phyloP scores from a whole-genome alignment of 176 grass and related monocot genomes.

The Tillandsia fasciculata region DNA sequence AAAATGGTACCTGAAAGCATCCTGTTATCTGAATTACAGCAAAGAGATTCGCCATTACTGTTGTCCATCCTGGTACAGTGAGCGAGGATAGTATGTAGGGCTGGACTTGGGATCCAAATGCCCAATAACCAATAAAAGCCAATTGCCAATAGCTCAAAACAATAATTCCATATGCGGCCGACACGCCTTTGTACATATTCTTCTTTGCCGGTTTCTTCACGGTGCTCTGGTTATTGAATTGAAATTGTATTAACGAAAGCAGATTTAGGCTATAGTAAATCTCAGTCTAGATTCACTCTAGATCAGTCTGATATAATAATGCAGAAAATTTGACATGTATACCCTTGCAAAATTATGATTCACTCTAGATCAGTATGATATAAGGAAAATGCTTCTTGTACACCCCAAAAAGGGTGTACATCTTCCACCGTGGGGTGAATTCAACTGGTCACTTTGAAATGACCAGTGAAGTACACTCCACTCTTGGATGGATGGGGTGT shows the following conservation, averaged over 20 bases:
- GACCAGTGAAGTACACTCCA: no score
- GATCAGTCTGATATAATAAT: no score
- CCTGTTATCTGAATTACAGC: slow-evolving; percentile 78
- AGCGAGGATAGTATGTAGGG: slow-evolving; percentile 71
- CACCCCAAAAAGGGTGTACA: no score
- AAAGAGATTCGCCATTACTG: slow-evolving; percentile 79
- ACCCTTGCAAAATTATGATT: no score
- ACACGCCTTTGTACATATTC: slow-evolving; percentile 73
- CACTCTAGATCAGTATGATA: no score
- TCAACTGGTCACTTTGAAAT: no score
- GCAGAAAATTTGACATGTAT: no score
- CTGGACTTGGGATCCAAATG: slow-evolving; percentile 58
- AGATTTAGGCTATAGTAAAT: no score
- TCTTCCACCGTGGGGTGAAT: no score
- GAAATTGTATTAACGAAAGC: background rate
- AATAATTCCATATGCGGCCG: slow-evolving; percentile 43
- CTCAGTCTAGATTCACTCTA: no score
- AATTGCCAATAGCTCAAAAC: slow-evolving; percentile 62
- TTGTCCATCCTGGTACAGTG: slow-evolving; percentile 49
- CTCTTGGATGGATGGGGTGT: no score
- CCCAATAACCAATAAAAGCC: slow-evolving; percentile 68
- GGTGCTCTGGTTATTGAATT: slow-evolving; percentile 34
- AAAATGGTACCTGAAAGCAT: slow-evolving; percentile 60
- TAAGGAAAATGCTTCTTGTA: no score
- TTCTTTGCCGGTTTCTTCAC: slow-evolving; percentile 40